Evolutionary conservation across 75 land plant genomes (phyloP).

Genomic region (Cupressus sempervirens): DNA sequence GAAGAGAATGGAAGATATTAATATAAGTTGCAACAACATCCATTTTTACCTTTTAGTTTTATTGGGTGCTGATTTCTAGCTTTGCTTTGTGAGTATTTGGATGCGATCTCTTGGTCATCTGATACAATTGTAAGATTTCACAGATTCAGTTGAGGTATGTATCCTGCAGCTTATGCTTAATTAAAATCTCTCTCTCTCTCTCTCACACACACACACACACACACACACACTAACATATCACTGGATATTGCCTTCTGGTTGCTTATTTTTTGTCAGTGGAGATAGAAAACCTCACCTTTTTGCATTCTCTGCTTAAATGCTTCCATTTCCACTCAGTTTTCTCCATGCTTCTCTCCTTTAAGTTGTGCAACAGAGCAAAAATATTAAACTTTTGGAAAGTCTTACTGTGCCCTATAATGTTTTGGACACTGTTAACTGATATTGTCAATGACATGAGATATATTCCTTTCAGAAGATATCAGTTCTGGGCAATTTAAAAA

Average conservation of each 20-base stretch:
- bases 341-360: not conserved
- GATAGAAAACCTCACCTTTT: no score
- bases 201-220: no score
- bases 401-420: not conserved
- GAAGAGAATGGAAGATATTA: not conserved
- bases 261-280: not conserved
- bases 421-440: not conserved
- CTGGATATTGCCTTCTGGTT: not conserved
- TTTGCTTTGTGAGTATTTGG: not conserved
- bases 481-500: no score
- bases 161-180: not conserved
- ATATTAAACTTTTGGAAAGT: not conserved
- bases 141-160: not conserved
- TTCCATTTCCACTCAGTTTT: not conserved
- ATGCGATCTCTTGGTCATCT: not conserved
- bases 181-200: no score
- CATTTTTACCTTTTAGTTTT: no score
- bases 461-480: no score
- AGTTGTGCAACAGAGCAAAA: not conserved
- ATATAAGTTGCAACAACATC: not conserved
- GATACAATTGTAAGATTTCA: not conserved
- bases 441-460: not conserved
- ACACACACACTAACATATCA: no score
- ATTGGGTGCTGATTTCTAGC: not conserved
- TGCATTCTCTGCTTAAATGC: not conserved